Evolutionary conservation across 495 filamentous ascomycete species (phyloP).

Genomic region (Recurvomyces mirabilis): DNA sequence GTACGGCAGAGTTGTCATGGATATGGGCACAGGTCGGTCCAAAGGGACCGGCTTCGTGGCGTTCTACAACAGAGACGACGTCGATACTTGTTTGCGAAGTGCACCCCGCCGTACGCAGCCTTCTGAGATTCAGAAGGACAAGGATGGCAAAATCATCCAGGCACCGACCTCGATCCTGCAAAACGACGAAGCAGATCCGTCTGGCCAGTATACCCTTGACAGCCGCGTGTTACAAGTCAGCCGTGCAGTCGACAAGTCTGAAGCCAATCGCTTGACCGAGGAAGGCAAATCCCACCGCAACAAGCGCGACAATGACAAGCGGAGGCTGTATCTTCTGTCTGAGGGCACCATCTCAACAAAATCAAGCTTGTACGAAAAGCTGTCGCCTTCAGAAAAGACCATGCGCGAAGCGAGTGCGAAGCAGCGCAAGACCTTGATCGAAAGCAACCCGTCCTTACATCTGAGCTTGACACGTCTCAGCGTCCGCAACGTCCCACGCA

Average conservation of each 20-base stretch:
- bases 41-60: slow-evolving; percentile 91
- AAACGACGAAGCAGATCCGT: slow-evolving; percentile 62
- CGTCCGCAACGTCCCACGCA: slow-evolving; percentile 80
- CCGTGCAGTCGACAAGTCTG: slow-evolving; percentile 67
- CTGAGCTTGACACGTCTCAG: slow-evolving; percentile 87
- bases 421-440: slow-evolving; percentile 80
- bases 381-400: slow-evolving; percentile 69
- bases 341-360: slow-evolving; percentile 70
- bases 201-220: slow-evolving; percentile 77
- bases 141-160: slow-evolving; percentile 10
- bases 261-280: slow-evolving; percentile 63
- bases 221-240: slow-evolving; percentile 76
- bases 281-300: slow-evolving; percentile 52
- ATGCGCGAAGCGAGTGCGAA: slow-evolving; percentile 79
- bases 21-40: slow-evolving; percentile 69
- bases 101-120: slow-evolving; percentile 45
- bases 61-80: slow-evolving; percentile 70
- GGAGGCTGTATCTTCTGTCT: slow-evolving; percentile 76
- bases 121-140: slow-evolving; percentile 10
- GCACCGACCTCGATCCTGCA: slow-evolving; percentile 56
- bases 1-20: slow-evolving; percentile 82
- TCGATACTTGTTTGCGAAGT: slow-evolving; percentile 54
- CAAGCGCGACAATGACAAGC: slow-evolving; percentile 72
- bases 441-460: slow-evolving; percentile 81
- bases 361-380: slow-evolving; percentile 59